These are phyloP conservation scores for Aspergillus sp. DNA, from an alignment of 2,329 filamentous ascomycete species.

Conservation along the genomic window DNA sequence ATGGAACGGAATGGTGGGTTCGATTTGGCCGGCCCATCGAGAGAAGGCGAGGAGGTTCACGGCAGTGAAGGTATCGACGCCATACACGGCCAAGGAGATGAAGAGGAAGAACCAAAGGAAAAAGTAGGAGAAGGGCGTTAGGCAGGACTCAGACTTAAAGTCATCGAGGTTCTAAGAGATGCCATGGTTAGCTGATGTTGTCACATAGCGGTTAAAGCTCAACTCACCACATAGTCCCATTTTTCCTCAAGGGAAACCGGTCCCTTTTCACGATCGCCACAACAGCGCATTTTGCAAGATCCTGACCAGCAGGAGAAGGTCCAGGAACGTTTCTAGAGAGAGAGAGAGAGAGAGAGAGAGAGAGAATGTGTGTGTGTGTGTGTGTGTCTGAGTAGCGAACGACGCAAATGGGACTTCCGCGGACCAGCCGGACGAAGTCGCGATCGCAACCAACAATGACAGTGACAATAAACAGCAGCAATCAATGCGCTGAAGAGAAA, in stretches of 20 bases:
- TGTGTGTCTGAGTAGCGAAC: no score
- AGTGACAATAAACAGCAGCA: neutral
- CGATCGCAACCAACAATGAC: slow-evolving; percentile 6
- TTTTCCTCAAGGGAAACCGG: slow-evolving; percentile 75
- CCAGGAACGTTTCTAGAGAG: neutral
- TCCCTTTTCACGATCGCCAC: slow-evolving; percentile 54
- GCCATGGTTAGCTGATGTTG: neutral
- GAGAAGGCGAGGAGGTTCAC: slow-evolving; percentile 85
- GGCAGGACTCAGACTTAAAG: slow-evolving; percentile 76
- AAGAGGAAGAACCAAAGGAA: slow-evolving; percentile 77
- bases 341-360: no score
- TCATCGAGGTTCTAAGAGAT: slow-evolving; percentile 53
- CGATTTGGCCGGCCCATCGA: slow-evolving; percentile 76
- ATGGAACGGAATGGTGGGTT: slow-evolving; percentile 67
- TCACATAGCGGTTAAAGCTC: slow-evolving; percentile 2
- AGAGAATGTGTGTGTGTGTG: no score
- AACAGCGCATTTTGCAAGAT: slow-evolving; percentile 55
- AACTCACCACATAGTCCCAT: slow-evolving; percentile 83
- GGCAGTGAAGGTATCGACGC: slow-evolving; percentile 85
- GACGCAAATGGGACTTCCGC: slow-evolving; percentile 19
- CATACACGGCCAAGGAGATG: slow-evolving; percentile 76
- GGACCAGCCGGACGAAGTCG: slow-evolving; percentile 31
- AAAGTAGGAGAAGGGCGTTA: slow-evolving; percentile 69
- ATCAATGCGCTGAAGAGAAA: slow-evolving; percentile 1
- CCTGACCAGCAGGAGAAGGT: slow-evolving; percentile 22